These are phyloP conservation scores for Rubus idaeus DNA, from an alignment of 306 rosid species.

Conservation along the genomic window DNA sequence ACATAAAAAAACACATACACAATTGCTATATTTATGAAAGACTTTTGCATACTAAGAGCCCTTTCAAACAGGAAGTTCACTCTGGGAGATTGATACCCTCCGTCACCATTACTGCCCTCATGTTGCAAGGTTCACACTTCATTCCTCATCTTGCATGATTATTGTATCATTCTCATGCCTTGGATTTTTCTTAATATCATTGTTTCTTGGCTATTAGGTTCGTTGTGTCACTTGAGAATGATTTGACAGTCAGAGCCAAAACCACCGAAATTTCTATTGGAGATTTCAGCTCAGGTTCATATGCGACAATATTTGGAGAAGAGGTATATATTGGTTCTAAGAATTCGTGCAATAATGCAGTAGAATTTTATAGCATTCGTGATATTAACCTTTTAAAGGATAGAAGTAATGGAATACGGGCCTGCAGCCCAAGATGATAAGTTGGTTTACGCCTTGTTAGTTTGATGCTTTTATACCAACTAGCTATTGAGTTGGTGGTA, in stretches of 20 bases:
- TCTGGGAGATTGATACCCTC: constrained; percentile 88
- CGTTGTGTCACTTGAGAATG: constrained; percentile 80
- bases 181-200: constrained; percentile 2
- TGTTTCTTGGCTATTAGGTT: constrained; percentile 49
- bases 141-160: neutral
- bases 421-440: neutral
- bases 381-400: too few relatives aligned
- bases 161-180: neutral
- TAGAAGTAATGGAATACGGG: neutral
- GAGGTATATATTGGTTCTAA: constrained; percentile 51
- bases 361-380: neutral
- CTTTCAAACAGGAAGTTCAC: constrained; percentile 78
- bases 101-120: constrained; percentile 91
- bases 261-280: constrained; percentile 70
- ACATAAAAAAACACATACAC: neutral
- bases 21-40: constrained; percentile 5
- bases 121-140: constrained; percentile 66
- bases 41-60: constrained; percentile 25
- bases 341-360: neutral
- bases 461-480: constrained; percentile 3
- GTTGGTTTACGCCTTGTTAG: neutral
- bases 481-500: neutral
- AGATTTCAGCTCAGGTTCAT: constrained; percentile 81
- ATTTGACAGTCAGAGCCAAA: constrained; percentile 84
- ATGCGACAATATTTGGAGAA: constrained; percentile 81